These are phyloP conservation scores for Juglanconis oblonga DNA, from an alignment of 2,329 filamentous ascomycete genomes.

Conservation along the genomic window DNA sequence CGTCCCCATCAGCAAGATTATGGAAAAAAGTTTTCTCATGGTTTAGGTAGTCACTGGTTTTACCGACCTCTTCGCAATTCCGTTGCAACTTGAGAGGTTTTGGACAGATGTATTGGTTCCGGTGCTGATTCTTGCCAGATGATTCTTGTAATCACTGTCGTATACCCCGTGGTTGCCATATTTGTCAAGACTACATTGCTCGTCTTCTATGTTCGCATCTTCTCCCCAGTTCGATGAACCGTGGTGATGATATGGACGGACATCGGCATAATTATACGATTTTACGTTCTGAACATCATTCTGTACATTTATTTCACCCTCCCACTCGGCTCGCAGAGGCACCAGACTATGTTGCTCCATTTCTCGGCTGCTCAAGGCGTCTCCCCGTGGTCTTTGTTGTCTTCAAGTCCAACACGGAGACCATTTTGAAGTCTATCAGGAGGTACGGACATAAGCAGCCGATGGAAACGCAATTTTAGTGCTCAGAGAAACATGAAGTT, in stretches of 20 bases:
- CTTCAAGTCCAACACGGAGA: not conserved
- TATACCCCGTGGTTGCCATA: slow-evolving; percentile 3
- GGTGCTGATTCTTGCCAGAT: not conserved
- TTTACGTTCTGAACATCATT: not conserved
- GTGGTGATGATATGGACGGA: not conserved
- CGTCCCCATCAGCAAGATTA: not conserved
- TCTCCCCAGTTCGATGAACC: not conserved
- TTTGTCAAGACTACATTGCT: slow-evolving; percentile 5
- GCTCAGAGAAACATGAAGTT: not conserved
- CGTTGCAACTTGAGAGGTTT: not conserved
- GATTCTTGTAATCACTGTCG: not conserved
- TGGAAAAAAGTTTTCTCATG: not conserved
- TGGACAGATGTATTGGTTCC: not conserved
- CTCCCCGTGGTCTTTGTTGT: slow-evolving; percentile 2
- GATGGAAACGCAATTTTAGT: not conserved
- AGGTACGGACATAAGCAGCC: not conserved
- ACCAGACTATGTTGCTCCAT: not conserved
- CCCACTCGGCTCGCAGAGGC: not conserved
- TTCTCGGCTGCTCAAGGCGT: not conserved
- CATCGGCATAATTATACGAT: not conserved
- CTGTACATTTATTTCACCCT: not conserved
- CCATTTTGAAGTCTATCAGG: not conserved
- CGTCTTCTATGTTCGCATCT: slow-evolving; percentile 2
- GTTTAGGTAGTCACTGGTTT: not conserved
- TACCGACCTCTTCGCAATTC: no score